Conservation (phyloP, 306 rosid genomes). For the Rubus parviflorus region DNA sequence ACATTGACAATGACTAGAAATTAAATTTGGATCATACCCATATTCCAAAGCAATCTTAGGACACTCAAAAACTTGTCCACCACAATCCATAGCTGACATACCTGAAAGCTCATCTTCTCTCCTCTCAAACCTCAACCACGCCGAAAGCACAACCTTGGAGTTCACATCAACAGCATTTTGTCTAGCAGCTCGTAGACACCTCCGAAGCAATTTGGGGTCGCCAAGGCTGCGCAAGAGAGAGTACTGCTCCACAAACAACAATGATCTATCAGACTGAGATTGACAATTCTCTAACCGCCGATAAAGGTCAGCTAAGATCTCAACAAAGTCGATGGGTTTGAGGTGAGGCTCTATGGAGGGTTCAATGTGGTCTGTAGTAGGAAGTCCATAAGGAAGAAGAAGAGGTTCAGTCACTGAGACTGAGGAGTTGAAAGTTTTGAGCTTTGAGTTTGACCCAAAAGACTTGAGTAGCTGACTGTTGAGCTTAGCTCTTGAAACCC, state of each 20-base stretch:
- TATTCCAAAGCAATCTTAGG: constrained; percentile 59
- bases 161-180: constrained; percentile 59
- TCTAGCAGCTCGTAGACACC: constrained; percentile 58
- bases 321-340: constrained; percentile 56
- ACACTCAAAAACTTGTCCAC: constrained; percentile 66
- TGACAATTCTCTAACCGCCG: constrained; percentile 43
- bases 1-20: constrained; percentile 52
- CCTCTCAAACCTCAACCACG: constrained; percentile 76
- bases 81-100: constrained; percentile 56
- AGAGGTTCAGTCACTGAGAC: constrained; percentile 37
- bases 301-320: constrained; percentile 57
- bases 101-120: constrained; percentile 79
- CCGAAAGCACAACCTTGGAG: constrained; percentile 69
- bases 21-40: constrained; percentile 45
- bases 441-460: constrained; percentile 59
- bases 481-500: constrained; percentile 39
- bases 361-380: constrained; percentile 56
- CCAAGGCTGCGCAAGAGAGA: constrained; percentile 52
- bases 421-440: constrained; percentile 44
- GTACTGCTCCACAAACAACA: constrained; percentile 54
- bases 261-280: constrained; percentile 43
- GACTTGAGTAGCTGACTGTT: constrained; percentile 40
- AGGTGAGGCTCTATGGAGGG: constrained; percentile 64
- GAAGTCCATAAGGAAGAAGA: constrained; percentile 50
- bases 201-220: constrained; percentile 67